Conservation (phyloP, 176 grass and related monocot genomes). For the Phyllostachys edulis region DNA sequence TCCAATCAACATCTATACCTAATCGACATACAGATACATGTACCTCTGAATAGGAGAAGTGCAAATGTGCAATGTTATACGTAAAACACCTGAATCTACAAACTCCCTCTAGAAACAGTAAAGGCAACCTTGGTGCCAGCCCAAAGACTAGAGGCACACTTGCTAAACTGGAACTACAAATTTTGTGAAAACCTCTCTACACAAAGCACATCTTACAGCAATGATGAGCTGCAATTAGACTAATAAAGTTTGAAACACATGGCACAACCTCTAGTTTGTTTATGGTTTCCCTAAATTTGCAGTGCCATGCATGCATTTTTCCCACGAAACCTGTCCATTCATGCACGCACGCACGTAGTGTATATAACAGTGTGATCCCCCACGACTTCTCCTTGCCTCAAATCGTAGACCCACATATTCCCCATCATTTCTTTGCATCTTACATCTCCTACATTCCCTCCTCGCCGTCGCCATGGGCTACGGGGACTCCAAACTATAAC, state of each 20-base stretch:
- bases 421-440: background rate
- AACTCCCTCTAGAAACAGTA: background rate
- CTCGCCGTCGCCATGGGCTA: conserved; percentile 59
- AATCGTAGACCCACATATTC: conserved; percentile 9
- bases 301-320: conserved; percentile 11
- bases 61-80: no score
- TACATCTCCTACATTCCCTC: conserved; percentile 17
- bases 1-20: background rate
- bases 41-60: background rate
- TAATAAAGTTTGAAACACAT: background rate
- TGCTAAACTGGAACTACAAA: background rate
- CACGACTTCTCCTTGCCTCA: conserved; percentile 31
- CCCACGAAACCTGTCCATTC: background rate
- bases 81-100: background rate
- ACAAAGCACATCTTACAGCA: background rate
- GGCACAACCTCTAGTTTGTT: conserved; percentile 20
- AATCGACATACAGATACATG: background rate
- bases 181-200: background rate
- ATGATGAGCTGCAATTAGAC: conserved; percentile 1
- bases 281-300: conserved; percentile 47
- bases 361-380: conserved; percentile 22
- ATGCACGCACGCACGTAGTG: background rate
- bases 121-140: background rate
- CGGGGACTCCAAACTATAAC: conserved; percentile 58
- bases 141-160: background rate